Conservation (phyloP, 2,329 filamentous ascomycete species). For the Hymenoscyphus linearis region DNA sequence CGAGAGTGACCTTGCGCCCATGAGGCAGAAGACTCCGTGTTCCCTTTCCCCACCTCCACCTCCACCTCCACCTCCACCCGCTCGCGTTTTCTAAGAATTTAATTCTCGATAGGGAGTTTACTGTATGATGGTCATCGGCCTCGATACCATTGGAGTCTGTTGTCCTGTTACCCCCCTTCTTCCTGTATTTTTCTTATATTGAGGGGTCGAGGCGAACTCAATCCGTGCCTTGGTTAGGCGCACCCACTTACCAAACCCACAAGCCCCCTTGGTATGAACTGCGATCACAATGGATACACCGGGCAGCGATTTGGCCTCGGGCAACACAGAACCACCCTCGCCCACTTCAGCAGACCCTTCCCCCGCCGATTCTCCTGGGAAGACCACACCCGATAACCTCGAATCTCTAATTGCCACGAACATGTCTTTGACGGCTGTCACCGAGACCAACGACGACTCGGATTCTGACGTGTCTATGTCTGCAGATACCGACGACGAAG, state of each 20-base stretch:
- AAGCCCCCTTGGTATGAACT: constrained; percentile 5
- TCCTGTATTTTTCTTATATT: constrained; percentile 23
- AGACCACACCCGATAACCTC: constrained; percentile 10
- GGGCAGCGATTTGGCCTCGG: constrained; percentile 20
- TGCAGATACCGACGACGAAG: constrained; percentile 29
- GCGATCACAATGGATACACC: constrained; percentile 28
- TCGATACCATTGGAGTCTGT: constrained; percentile 20
- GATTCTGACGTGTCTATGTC: constrained; percentile 35
- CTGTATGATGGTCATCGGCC: constrained; percentile 24
- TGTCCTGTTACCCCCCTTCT: constrained; percentile 17
- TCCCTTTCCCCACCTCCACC: constrained; percentile 10
- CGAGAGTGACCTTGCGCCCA: neutral
- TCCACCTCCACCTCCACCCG: constrained; percentile 12
- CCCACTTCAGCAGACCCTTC: constrained; percentile 20
- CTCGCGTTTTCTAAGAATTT: constrained; percentile 3
- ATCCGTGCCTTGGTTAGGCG: constrained; percentile 3
- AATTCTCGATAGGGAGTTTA: constrained; percentile 19
- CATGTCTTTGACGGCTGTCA: constrained; percentile 9
- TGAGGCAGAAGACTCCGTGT: constrained; percentile 14
- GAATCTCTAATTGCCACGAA: constrained; percentile 8
- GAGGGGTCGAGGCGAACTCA: constrained; percentile 10
- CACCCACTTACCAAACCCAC: constrained; percentile 3
- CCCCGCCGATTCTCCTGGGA: constrained; percentile 20
- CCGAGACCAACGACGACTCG: constrained; percentile 27
- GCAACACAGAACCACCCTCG: constrained; percentile 27